These are phyloP conservation scores for Xylariaceae sp. DNA, from an alignment of 2,329 filamentous ascomycete genomes.

Conservation along the genomic window DNA sequence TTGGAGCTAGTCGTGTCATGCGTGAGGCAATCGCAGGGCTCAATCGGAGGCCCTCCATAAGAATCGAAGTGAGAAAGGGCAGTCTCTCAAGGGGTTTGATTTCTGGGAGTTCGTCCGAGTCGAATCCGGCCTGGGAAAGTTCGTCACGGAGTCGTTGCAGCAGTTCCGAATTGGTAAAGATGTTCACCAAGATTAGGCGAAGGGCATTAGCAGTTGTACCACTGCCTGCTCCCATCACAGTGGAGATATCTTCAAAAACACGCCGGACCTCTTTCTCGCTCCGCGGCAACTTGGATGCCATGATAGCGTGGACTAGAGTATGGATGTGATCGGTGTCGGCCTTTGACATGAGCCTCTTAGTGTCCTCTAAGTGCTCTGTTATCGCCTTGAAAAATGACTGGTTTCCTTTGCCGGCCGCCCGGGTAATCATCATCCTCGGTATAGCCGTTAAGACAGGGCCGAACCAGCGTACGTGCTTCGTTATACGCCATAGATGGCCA, in stretches of 20 bases:
- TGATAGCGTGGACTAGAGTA: background rate
- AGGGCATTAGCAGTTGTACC: background rate
- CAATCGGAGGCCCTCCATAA: conserved; percentile 1
- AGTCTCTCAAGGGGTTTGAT: background rate
- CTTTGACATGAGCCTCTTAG: background rate
- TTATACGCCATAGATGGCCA: background rate
- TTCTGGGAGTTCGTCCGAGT: background rate
- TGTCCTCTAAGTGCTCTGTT: background rate
- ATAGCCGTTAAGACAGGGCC: background rate
- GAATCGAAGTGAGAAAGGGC: background rate
- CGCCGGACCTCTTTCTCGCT: background rate
- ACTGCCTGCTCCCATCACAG: background rate
- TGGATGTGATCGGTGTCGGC: background rate
- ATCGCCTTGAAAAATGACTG: background rate
- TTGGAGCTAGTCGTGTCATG: conserved; percentile 1
- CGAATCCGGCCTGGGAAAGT: background rate
- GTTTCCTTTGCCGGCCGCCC: background rate
- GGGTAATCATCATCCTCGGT: background rate
- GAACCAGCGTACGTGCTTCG: background rate
- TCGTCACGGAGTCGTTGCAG: background rate
- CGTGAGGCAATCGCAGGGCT: conserved; percentile 1
- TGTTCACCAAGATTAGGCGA: background rate
- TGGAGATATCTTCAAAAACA: background rate
- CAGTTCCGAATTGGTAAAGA: background rate
- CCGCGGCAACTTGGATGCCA: background rate